A percentile compares a stretch with the other conserved stretches of the same genome.
phyloP scores from a whole-genome alignment of 2,329 filamentous ascomycete genomes.

The Truncatella angustata region DNA sequence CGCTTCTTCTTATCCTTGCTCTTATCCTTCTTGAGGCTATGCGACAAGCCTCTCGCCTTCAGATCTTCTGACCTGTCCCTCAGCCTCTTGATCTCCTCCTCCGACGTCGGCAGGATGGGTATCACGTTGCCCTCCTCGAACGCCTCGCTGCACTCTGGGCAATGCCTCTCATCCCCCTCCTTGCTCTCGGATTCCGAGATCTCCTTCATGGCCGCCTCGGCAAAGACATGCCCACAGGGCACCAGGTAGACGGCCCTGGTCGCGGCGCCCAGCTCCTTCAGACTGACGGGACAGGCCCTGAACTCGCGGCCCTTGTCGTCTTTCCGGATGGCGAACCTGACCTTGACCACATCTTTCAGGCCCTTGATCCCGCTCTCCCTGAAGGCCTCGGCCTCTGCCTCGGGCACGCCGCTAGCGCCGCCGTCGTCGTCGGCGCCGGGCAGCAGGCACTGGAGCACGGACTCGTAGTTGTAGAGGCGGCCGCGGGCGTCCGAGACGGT shows the following conservation, averaged over 20 bases:
- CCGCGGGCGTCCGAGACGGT: constrained; percentile 84
- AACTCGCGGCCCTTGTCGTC: constrained; percentile 45
- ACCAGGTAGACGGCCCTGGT: constrained; percentile 86
- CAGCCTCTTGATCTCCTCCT: constrained; percentile 69
- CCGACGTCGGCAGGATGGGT: constrained; percentile 71
- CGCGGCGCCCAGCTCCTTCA: constrained; percentile 77
- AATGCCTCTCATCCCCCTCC: constrained; percentile 40
- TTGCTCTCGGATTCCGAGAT: constrained; percentile 40
- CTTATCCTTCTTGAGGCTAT: constrained; percentile 83
- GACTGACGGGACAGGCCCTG: constrained; percentile 84
- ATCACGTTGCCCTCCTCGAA: constrained; percentile 77
- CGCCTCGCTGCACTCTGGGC: constrained; percentile 70
- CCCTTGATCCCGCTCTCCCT: constrained; percentile 65
- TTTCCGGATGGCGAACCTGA: constrained; percentile 63
- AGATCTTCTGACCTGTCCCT: constrained; percentile 44
- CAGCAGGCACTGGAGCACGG: constrained; percentile 65
- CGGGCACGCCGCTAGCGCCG: constrained; percentile 51
- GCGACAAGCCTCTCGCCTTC: constrained; percentile 60
- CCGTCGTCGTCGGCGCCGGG: constrained; percentile 53
- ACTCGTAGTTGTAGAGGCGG: constrained; percentile 91
- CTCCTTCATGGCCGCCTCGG: constrained; percentile 80
- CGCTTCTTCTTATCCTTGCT: constrained; percentile 63
- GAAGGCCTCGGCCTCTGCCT: constrained; percentile 35
- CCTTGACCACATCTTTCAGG: constrained; percentile 81
- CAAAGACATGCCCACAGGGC: constrained; percentile 93